Percentiles rank a stretch among this genome's conserved stretches.
Conservation (phyloP, 2,329 filamentous ascomycete genomes). For the Stemphylium beticola region DNA sequence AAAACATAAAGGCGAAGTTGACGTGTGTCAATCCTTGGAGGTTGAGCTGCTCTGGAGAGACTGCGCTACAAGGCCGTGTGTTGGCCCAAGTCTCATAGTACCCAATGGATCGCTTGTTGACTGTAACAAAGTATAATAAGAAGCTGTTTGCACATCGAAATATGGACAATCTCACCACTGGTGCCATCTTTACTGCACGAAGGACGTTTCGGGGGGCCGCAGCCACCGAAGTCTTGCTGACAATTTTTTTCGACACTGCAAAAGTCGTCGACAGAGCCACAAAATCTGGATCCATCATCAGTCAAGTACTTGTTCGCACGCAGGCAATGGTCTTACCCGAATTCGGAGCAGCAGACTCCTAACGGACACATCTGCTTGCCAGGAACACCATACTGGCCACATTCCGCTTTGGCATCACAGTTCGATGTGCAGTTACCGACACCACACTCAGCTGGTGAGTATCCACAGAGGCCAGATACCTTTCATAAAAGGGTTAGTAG, state of each 20-base stretch:
- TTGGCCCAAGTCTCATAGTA: constrained; percentile 7
- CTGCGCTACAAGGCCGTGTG: not conserved
- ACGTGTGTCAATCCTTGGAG: constrained; percentile 12
- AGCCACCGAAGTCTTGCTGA: constrained; percentile 4
- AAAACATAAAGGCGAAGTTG: constrained; percentile 13
- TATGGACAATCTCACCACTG: not conserved
- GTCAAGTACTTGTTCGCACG: too few species aligned
- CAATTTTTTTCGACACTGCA: constrained; percentile 1
- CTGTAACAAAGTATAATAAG: not conserved
- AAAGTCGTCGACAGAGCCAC: not conserved
- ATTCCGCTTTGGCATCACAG: constrained; percentile 12
- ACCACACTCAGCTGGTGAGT: not conserved
- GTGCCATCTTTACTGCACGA: not conserved
- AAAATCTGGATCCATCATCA: not conserved
- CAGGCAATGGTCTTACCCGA: not conserved
- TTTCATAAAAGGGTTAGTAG: not conserved
- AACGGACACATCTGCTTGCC: constrained; percentile 5
- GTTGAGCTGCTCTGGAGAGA: constrained; percentile 6
- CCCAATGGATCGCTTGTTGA: not conserved
- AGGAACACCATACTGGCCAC: constrained; percentile 4
- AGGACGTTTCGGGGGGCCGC: not conserved
- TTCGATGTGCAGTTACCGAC: constrained; percentile 8
- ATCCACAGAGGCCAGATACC: constrained; percentile 1
- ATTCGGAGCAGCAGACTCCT: constrained; percentile 10
- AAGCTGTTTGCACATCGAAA: not conserved